Evolutionary conservation across 768 basidiomycete species (phyloP).

Genomic region (Tricholoma flavovirens): DNA sequence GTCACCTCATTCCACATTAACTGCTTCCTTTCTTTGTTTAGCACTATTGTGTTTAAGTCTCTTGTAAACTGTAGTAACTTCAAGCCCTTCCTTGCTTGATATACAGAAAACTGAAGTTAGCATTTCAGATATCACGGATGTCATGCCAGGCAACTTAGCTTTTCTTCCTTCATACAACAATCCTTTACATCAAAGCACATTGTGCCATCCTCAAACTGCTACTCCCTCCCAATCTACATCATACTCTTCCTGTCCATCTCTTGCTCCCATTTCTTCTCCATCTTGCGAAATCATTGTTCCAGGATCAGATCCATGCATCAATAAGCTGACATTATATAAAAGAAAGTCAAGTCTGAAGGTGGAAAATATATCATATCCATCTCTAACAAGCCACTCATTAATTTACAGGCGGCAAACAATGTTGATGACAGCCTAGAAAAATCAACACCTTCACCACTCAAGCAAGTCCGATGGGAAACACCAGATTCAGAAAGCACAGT

Average conservation of each 20-base stretch:
- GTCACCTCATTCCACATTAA: neutral
- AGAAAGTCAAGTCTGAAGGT: neutral
- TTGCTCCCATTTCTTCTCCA: too few relatives aligned
- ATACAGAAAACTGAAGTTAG: neutral
- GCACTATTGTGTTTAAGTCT: neutral
- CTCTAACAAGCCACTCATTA: neutral
- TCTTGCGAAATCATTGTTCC: neutral
- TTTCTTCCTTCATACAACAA: constrained; percentile 1
- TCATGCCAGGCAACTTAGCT: neutral
- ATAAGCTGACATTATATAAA: neutral
- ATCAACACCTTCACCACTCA: neutral
- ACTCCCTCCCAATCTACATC: neutral
- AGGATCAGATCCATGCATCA: neutral
- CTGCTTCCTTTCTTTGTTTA: neutral
- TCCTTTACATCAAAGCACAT: constrained; percentile 3
- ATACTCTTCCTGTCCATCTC: neutral
- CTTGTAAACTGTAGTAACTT: too few relatives aligned
- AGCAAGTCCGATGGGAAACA: constrained; percentile 3
- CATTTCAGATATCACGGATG: neutral
- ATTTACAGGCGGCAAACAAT: neutral
- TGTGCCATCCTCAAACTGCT: neutral
- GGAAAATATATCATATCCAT: neutral
- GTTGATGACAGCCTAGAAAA: neutral
- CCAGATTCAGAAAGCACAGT: neutral
- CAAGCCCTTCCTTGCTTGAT: too few relatives aligned